phyloP scores from a whole-genome alignment of 169 alveolate genomes.

The Besnoitia besnoiti region DNA sequence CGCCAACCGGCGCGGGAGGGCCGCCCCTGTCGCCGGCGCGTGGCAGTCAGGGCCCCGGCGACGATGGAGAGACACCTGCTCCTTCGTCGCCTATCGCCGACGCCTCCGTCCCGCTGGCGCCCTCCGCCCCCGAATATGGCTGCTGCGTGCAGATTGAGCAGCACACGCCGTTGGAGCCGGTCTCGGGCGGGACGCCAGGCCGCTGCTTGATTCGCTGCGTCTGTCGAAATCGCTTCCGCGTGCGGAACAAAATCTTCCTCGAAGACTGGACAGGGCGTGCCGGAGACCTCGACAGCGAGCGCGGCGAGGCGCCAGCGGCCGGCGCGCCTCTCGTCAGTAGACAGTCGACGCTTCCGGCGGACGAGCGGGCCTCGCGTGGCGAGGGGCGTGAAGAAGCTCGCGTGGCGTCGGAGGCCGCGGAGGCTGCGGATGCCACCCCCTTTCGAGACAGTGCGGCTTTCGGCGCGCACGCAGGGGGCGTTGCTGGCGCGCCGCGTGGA shows the following conservation, averaged over 20 bases:
- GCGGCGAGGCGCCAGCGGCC: not conserved
- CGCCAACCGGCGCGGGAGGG: too few relatives aligned
- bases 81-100: not conserved
- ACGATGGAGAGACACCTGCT: not conserved
- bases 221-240: slow-evolving; percentile 15
- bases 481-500: not conserved
- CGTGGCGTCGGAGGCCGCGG: not conserved
- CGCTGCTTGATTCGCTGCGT: slow-evolving; percentile 23
- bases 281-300: not conserved
- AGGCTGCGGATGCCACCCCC: too few relatives aligned
- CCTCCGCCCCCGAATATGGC: slow-evolving; percentile 26
- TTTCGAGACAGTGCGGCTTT: not conserved
- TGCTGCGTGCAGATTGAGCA: slow-evolving; percentile 52
- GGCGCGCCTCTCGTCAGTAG: not conserved
- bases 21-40: too few relatives aligned
- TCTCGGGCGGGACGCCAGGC: not conserved
- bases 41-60: too few relatives aligned
- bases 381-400: not conserved
- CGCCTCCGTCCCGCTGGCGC: not conserved
- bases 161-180: slow-evolving; percentile 28
- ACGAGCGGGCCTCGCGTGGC: not conserved
- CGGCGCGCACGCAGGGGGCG: not conserved
- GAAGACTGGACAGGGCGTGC: not conserved
- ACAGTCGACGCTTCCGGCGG: not conserved
- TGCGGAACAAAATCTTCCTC: not conserved